Evolutionary conservation across 2,329 filamentous ascomycete genomes (phyloP).

Genomic region (Alternaria panax): DNA sequence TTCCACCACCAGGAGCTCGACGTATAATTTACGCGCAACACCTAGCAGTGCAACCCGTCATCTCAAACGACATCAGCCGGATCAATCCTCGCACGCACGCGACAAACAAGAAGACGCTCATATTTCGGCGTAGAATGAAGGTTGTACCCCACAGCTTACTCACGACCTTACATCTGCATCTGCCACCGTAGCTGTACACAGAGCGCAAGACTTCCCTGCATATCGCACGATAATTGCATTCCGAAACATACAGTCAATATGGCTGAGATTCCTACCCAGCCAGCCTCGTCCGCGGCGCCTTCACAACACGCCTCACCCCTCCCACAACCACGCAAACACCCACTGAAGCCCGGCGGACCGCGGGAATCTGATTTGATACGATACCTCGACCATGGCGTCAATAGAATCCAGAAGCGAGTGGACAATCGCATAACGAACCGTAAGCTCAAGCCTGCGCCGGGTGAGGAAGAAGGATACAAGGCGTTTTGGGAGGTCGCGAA

Average conservation of each 20-base stretch:
- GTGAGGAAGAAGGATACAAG: constrained; percentile 60
- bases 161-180: constrained; percentile 10
- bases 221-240: neutral
- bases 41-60: neutral
- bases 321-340: constrained; percentile 60
- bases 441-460: constrained; percentile 55
- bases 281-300: constrained; percentile 55
- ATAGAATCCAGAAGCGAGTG: constrained; percentile 36
- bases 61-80: neutral
- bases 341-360: constrained; percentile 62
- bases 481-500: constrained; percentile 73
- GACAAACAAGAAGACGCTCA: neutral
- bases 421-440: constrained; percentile 50
- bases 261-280: constrained; percentile 53
- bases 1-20: neutral
- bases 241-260: constrained; percentile 6
- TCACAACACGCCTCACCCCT: constrained; percentile 55
- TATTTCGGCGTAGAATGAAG: constrained; percentile 24
- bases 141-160: constrained; percentile 22
- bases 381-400: constrained; percentile 62
- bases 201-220: neutral
- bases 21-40: neutral
- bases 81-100: neutral
- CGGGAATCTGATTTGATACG: constrained; percentile 67
- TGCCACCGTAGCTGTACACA: constrained; percentile 20